A percentile compares a stretch with the other conserved stretches of the same genome.
Conservation (phyloP, 2,329 filamentous ascomycete species). For the Trichophyton benhamiae region DNA sequence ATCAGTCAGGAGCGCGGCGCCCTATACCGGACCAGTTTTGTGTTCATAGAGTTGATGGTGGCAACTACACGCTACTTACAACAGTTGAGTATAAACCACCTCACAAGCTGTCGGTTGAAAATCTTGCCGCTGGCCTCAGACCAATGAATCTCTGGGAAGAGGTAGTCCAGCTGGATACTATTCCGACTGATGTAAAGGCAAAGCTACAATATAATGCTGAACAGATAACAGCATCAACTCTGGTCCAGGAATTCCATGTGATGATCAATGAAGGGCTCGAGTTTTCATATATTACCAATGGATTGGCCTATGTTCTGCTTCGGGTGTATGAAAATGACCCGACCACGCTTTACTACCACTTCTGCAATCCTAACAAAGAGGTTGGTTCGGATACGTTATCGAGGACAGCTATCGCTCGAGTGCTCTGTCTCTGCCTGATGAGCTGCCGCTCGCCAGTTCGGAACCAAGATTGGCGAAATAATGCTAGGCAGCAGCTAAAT, state of each 20-base stretch:
- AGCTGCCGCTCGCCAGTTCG: conserved; percentile 13
- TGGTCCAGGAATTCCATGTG: conserved; percentile 10
- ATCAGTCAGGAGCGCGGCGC: conserved; percentile 7
- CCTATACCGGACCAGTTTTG: conserved; percentile 17
- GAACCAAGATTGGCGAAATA: conserved; percentile 17
- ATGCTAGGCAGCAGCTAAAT: conserved; percentile 9
- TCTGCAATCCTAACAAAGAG: conserved; percentile 18
- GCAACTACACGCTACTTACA: not conserved
- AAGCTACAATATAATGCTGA: conserved; percentile 18
- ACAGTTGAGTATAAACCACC: conserved; percentile 17
- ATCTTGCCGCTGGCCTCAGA: conserved; percentile 12
- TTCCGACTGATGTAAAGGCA: conserved; percentile 10
- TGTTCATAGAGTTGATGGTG: conserved; percentile 6
- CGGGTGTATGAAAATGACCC: conserved; percentile 15
- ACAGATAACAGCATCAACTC: conserved; percentile 13
- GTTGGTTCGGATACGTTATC: conserved; percentile 10
- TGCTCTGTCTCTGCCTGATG: conserved; percentile 19
- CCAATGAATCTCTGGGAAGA: conserved; percentile 15
- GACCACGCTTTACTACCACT: conserved; percentile 19
- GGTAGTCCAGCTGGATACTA: conserved; percentile 12
- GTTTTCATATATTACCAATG: conserved; percentile 9
- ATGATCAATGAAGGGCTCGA: conserved; percentile 12
- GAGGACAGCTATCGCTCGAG: conserved; percentile 15
- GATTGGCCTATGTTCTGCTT: conserved; percentile 9
- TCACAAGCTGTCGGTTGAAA: conserved; percentile 14